These are phyloP conservation scores for Phytophthora agathidicida DNA, from an alignment of 352 stramenopile species.

Conservation along the genomic window DNA sequence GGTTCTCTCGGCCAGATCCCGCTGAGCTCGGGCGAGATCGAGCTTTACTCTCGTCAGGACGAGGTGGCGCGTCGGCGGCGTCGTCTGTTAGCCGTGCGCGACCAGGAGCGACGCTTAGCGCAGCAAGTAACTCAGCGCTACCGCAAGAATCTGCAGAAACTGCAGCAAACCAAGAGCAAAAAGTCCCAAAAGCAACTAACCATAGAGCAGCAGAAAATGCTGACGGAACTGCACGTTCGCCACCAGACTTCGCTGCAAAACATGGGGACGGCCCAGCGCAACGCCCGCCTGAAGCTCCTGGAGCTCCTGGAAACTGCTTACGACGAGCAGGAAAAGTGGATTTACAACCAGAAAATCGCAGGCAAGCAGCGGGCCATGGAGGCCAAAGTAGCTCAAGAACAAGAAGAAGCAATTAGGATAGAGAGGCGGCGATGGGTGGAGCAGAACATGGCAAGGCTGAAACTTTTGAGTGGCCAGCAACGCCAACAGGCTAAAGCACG, in stretches of 20 bases:
- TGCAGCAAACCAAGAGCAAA: constrained; percentile 49
- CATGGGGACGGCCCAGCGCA: constrained; percentile 66
- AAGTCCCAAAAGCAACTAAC: constrained; percentile 31
- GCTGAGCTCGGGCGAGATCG: constrained; percentile 68
- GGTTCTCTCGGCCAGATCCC: constrained; percentile 51
- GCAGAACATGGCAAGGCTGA: constrained; percentile 51
- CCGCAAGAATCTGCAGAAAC: constrained; percentile 58
- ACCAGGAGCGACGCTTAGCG: constrained; percentile 61
- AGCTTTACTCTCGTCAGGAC: constrained; percentile 60
- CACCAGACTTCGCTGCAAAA: constrained; percentile 68
- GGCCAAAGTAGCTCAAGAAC: constrained; percentile 31
- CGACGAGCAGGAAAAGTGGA: constrained; percentile 63
- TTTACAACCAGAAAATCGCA: constrained; percentile 39
- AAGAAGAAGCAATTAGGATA: constrained; percentile 31
- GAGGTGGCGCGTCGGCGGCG: constrained; percentile 54
- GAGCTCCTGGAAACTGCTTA: constrained; percentile 60
- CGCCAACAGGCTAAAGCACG: constrained; percentile 44
- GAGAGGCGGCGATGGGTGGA: constrained; percentile 44
- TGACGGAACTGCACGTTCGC: constrained; percentile 52
- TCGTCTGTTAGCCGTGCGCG: constrained; percentile 63
- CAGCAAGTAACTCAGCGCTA: constrained; percentile 78
- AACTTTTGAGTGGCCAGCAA: constrained; percentile 48
- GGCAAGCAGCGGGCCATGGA: constrained; percentile 42
- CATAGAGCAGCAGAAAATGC: constrained; percentile 41
- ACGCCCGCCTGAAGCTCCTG: constrained; percentile 59